Percentiles rank a stretch among this genome's conserved stretches.
phyloP scores from a whole-genome alignment of 805 yeast species.

The Zygoascus biomembranicola region DNA sequence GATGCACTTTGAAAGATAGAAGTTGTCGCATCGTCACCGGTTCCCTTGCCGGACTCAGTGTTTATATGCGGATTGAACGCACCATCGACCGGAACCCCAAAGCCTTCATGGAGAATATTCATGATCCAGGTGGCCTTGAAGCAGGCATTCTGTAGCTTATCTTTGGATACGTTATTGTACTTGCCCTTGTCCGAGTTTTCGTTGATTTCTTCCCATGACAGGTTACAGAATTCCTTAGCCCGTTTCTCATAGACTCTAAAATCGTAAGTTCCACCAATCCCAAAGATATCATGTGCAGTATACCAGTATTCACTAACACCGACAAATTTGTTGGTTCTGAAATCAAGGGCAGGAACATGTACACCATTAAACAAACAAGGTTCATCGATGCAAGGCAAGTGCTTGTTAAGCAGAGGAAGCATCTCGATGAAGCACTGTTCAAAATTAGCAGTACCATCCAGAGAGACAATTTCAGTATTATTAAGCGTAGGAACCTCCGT shows the following conservation, averaged over 20 bases:
- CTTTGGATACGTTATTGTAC: constrained; percentile 49
- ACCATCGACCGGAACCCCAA: constrained; percentile 56
- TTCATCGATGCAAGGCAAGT: constrained; percentile 72
- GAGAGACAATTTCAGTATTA: constrained; percentile 23
- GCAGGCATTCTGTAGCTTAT: constrained; percentile 66
- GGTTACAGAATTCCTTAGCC: constrained; percentile 65
- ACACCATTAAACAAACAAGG: constrained; percentile 95
- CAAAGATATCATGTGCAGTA: constrained; percentile 85
- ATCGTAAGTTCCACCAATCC: constrained; percentile 82
- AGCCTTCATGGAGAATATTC: constrained; percentile 85
- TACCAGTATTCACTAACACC: constrained; percentile 98
- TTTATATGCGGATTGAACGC: constrained; percentile 21
- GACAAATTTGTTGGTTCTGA: constrained; percentile 69
- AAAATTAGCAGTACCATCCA: constrained; percentile 73
- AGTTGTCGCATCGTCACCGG: constrained; percentile 21
- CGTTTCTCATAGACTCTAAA: constrained; percentile 58
- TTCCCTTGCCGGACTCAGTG: constrained; percentile 12
- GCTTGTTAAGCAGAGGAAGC: constrained; percentile 69
- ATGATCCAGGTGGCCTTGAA: constrained; percentile 94
- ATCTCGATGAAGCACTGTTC: constrained; percentile 61
- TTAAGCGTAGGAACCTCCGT: constrained; percentile 4
- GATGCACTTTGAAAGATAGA: constrained; percentile 77
- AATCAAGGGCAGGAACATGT: constrained; percentile 85
- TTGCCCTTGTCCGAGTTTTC: constrained; percentile 44
- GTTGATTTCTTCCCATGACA: constrained; percentile 53